phyloP scores from a whole-genome alignment of 1,284 basidiomycete genomes.

The Tilletia setariae region DNA sequence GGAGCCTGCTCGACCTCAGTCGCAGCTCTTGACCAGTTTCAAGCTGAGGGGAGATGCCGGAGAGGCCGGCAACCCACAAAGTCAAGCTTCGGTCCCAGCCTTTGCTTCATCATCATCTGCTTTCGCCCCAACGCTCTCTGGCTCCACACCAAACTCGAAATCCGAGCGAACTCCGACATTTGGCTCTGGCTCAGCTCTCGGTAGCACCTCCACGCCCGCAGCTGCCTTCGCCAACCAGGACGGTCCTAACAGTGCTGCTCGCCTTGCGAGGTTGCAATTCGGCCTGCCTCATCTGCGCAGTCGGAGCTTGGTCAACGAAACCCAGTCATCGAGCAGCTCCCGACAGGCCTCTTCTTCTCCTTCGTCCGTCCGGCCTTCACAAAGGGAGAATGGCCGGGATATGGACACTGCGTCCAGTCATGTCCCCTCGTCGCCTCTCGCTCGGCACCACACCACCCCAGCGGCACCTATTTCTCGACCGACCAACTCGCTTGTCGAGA shows the following conservation, averaged over 20 bases:
- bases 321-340: neutral
- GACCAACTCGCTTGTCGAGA: neutral
- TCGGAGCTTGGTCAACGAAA: neutral
- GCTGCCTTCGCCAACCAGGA: neutral
- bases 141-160: neutral
- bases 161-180: neutral
- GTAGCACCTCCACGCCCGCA: neutral
- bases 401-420: conserved; percentile 5
- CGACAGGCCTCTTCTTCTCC: neutral
- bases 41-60: too few relatives aligned
- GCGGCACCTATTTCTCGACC: neutral
- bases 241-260: neutral
- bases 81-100: neutral
- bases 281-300: neutral
- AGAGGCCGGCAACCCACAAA: too few relatives aligned
- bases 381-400: neutral
- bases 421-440: neutral
- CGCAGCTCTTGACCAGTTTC: neutral
- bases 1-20: neutral
- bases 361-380: neutral
- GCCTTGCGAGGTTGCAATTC: neutral
- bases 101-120: neutral
- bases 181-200: conserved; percentile 7
- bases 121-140: neutral
- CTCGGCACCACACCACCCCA: neutral